A percentile compares a stretch with the other conserved stretches of the same genome.
Conservation (phyloP, 2,329 filamentous ascomycete species). For the Davidsoniella eucalypti region DNA sequence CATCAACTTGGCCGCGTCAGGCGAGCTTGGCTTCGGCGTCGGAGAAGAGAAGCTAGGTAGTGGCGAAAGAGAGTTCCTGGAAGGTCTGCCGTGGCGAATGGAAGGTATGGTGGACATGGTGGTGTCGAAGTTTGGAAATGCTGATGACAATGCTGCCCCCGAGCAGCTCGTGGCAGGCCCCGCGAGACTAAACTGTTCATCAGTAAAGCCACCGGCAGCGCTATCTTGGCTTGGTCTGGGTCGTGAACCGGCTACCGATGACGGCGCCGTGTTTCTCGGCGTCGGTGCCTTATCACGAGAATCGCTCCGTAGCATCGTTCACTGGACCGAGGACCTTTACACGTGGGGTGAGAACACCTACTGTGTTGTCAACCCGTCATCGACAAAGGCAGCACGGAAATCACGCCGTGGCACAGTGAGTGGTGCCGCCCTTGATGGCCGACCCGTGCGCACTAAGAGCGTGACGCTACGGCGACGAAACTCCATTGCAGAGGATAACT, state of each 20-base stretch:
- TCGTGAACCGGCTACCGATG: slow-evolving; percentile 48
- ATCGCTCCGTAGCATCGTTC: slow-evolving; percentile 55
- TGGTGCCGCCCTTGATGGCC: not conserved
- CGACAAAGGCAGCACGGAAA: slow-evolving; percentile 5
- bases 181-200: slow-evolving; percentile 12
- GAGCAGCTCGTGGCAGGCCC: slow-evolving; percentile 9
- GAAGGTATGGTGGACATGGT: slow-evolving; percentile 78
- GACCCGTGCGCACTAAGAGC: slow-evolving; percentile 1
- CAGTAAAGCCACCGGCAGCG: not conserved
- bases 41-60: slow-evolving; percentile 92
- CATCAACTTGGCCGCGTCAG: slow-evolving; percentile 75
- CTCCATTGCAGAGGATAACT: slow-evolving; percentile 4
- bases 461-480: slow-evolving; percentile 3
- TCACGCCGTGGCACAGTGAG: slow-evolving; percentile 10
- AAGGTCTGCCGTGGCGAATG: slow-evolving; percentile 65
- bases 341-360: slow-evolving; percentile 72
- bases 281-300: slow-evolving; percentile 54
- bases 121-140: slow-evolving; percentile 67
- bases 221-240: slow-evolving; percentile 57
- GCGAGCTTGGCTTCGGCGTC: slow-evolving; percentile 83
- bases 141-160: slow-evolving; percentile 17
- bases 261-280: slow-evolving; percentile 78
- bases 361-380: slow-evolving; percentile 47
- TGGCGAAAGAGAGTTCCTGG: slow-evolving; percentile 80
- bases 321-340: slow-evolving; percentile 83